These are phyloP conservation scores for Purpureocillium takamizusanense DNA, from an alignment of 2,329 filamentous ascomycete genomes.

Conservation along the genomic window DNA sequence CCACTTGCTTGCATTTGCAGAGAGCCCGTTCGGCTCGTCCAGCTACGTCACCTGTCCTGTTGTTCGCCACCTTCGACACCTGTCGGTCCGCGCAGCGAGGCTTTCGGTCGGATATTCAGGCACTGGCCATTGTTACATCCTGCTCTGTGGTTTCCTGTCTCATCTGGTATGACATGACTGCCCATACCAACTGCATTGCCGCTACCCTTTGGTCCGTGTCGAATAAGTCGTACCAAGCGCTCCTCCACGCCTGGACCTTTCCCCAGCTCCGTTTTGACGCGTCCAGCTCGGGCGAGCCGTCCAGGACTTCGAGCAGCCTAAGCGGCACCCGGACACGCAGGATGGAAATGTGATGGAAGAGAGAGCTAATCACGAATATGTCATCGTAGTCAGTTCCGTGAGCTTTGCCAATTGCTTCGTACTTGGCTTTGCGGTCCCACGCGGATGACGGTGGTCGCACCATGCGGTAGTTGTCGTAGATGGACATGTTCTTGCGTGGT, in stretches of 20 bases:
- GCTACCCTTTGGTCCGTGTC: constrained; percentile 41
- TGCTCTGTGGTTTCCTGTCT: constrained; percentile 20
- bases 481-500: constrained; percentile 43
- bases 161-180: constrained; percentile 53
- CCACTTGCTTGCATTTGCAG: background rate
- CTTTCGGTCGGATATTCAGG: constrained; percentile 5
- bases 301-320: constrained; percentile 41
- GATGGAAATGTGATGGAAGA: constrained; percentile 54
- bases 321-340: constrained; percentile 50
- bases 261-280: constrained; percentile 35
- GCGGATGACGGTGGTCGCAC: constrained; percentile 45
- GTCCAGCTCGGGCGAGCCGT: constrained; percentile 31
- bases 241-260: constrained; percentile 46
- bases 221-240: constrained; percentile 54
- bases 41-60: background rate
- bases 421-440: constrained; percentile 53
- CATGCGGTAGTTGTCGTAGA: constrained; percentile 58
- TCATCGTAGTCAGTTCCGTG: constrained; percentile 44
- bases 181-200: constrained; percentile 50
- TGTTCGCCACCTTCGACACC: background rate
- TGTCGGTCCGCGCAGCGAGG: background rate
- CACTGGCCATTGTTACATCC: constrained; percentile 1
- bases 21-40: background rate
- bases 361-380: constrained; percentile 49
- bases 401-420: constrained; percentile 45